These are phyloP conservation scores for Eimeria acervulina DNA, from an alignment of 169 alveolate genomes.

Conservation along the genomic window DNA sequence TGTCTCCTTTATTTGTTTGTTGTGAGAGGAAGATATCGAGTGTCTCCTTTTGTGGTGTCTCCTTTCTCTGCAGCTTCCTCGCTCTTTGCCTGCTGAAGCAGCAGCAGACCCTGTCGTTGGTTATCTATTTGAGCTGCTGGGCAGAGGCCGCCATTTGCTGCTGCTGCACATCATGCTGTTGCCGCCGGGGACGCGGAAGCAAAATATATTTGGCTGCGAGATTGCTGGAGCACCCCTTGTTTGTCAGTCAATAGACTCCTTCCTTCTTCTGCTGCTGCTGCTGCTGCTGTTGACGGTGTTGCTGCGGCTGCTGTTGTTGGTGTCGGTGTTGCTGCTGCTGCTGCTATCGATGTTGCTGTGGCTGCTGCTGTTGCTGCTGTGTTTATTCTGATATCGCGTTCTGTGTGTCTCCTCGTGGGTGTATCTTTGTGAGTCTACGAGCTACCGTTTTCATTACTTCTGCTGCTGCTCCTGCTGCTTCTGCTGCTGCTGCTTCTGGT, in stretches of 20 bases:
- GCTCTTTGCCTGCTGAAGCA: too few species aligned
- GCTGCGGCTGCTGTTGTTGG: neutral
- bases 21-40: too few species aligned
- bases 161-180: conserved; percentile 48
- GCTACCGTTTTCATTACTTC: neutral
- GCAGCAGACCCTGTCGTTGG: conserved; percentile 39
- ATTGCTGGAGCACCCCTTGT: conserved; percentile 76
- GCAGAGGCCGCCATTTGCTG: conserved; percentile 47
- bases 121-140: conserved; percentile 67
- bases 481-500: too few species aligned
- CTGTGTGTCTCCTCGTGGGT: too few species aligned
- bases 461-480: neutral
- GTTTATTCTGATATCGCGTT: too few species aligned
- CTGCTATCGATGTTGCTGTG: too few species aligned
- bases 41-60: too few species aligned
- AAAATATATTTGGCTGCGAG: conserved; percentile 74
- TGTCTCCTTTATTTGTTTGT: too few species aligned
- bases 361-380: too few species aligned
- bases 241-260: neutral
- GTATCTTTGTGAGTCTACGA: too few species aligned
- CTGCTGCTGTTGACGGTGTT: conserved; percentile 39
- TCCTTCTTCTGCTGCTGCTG: neutral
- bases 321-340: too few species aligned
- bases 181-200: conserved; percentile 54
- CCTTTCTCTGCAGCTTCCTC: too few species aligned